A percentile compares a stretch with the other conserved stretches of the same genome.
phyloP scores from a whole-genome alignment of 768 basidiomycete species.

The Calvatia gigantea region DNA sequence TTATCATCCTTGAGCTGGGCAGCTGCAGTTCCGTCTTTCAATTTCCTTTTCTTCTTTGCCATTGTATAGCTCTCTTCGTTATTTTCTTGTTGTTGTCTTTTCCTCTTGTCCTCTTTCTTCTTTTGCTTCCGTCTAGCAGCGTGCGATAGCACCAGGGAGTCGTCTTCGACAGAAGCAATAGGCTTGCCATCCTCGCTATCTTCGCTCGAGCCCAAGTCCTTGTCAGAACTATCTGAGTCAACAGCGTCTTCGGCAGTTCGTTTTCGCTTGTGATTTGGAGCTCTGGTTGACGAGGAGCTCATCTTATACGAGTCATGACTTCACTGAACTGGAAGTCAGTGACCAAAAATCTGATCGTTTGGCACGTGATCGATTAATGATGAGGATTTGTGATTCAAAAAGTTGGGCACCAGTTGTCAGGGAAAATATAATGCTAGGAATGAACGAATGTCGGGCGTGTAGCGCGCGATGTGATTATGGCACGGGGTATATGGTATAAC shows the following conservation, averaged over 20 bases:
- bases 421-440: neutral
- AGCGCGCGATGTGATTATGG: neutral
- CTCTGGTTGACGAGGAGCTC: constrained; percentile 20
- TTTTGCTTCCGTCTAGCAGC: constrained; percentile 67
- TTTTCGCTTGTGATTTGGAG: constrained; percentile 28
- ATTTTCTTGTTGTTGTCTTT: constrained; percentile 23
- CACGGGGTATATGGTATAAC: constrained; percentile 2
- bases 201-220: constrained; percentile 1
- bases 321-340: neutral
- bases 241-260: constrained; percentile 15
- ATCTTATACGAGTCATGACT: neutral
- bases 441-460: neutral
- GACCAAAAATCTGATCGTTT: neutral
- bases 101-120: constrained; percentile 38
- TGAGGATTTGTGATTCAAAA: neutral
- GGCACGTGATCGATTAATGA: constrained; percentile 1
- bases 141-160: constrained; percentile 65
- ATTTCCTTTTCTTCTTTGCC: constrained; percentile 44
- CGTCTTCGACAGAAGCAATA: constrained; percentile 15
- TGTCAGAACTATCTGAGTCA: constrained; percentile 14
- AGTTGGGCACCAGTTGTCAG: neutral
- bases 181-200: constrained; percentile 7
- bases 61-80: constrained; percentile 17
- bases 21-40: constrained; percentile 33
- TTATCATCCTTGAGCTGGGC: constrained; percentile 23